phyloP scores from a whole-genome alignment of 441 rosid genomes.

The Adansonia rubrostipa region DNA sequence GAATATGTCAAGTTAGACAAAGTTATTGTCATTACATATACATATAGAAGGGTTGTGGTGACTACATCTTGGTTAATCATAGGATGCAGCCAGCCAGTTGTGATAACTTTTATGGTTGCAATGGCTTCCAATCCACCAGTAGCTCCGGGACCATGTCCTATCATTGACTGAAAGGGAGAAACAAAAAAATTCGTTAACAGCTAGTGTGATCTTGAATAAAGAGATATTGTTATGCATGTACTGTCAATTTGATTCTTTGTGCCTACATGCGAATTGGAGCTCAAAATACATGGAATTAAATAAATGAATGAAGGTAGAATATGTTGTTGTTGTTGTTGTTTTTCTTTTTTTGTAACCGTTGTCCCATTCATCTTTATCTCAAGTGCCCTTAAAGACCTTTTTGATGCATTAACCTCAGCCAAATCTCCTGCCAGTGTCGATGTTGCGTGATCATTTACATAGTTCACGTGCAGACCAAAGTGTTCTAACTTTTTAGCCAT shows the following conservation, averaged over 20 bases:
- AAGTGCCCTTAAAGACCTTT: conserved; percentile 64
- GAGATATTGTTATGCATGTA: no score
- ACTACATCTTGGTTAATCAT: conserved; percentile 71
- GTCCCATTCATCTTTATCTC: conserved; percentile 77
- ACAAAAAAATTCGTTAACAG: background rate
- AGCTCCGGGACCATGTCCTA: conserved; percentile 72
- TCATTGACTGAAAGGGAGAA: conserved; percentile 50
- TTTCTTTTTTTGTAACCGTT: conserved; percentile 42
- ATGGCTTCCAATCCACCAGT: conserved; percentile 75
- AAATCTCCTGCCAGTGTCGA: conserved; percentile 77
- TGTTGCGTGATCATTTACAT: conserved; percentile 70
- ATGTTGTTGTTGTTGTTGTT: no score
- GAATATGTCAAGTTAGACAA: no score
- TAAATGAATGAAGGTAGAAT: background rate
- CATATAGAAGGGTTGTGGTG: no score
- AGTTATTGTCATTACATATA: no score
- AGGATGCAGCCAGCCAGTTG: conserved; percentile 75
- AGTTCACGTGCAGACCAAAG: conserved; percentile 52
- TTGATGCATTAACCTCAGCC: conserved; percentile 74
- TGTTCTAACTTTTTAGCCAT: background rate
- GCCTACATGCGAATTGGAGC: background rate
- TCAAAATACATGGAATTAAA: background rate
- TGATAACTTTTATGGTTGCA: conserved; percentile 69
- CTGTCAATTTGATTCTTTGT: no score
- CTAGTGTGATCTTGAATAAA: background rate